Base-by-base conservation (phyloP, 495 filamentous ascomycete species). In the Xylaria acuta region DNA sequence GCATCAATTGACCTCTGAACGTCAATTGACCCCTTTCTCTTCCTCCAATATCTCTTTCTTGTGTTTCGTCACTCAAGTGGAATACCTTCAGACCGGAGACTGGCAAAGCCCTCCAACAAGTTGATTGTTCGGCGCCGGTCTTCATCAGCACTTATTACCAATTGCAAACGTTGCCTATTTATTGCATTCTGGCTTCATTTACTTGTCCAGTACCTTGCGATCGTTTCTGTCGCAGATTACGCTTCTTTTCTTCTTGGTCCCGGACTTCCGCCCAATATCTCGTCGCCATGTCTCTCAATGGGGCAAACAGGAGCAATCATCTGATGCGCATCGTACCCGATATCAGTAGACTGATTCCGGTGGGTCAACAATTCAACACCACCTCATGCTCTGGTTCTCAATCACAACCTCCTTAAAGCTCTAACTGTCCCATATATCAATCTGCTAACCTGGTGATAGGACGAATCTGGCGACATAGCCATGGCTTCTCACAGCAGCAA, bases 251-350 rank as follows among this genome's bases (percentile, higher is more conserved):
- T n/a, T n/a, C 40, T 63, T 7, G 18, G 30, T 4, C 51, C 18
- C 38, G 14, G 32, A 11, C 45, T 36, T 54, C 14, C 7, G n/a
- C 22, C 47, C n/a, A 63, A 65, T 41, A 34, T 41, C 59, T 49
- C 36, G 58, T 34, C 65, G 20, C 34, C 56, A 63, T 69, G 56
- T 25, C 54, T 59, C 16, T 69, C 36, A 32, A 69, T 45, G 69
- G 53, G 32, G 69, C 64, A 67, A 58, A 70, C 67, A 62, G 53
- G 40, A 20, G 58, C 62, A 38, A 63, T 43, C 72, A 74, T 22
- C 38, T 71, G 16, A 56, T 54, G 36, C 69, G 73, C 11, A 66
- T 76, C 65, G 47, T 78, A 6, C 76, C 76, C 8, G 71, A 78
- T 32, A 53, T 71, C 12, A 45, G 63, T 12, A 67, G 67, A 38